Conservation (phyloP, 345 rosid genomes). For the Hevea brasiliensis region DNA sequence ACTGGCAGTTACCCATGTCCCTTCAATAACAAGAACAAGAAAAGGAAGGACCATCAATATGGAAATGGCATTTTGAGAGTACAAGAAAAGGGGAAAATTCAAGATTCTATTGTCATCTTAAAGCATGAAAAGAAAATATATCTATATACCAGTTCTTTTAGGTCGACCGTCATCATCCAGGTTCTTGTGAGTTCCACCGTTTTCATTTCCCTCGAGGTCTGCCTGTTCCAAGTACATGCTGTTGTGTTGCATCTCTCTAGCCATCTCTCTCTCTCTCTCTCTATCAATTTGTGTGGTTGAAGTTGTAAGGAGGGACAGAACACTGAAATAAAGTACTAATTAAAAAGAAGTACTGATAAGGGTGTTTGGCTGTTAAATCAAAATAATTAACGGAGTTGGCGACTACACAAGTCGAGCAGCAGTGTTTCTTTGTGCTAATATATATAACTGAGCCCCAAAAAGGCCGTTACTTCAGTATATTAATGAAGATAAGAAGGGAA, state of each 20-base stretch:
- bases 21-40: constrained; percentile 27
- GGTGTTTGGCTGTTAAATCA: neutral
- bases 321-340: neutral
- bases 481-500: too few relatives aligned
- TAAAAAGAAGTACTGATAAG: neutral
- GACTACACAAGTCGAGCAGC: neutral
- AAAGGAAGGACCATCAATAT: too few relatives aligned
- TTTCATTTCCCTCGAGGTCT: constrained; percentile 32
- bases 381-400: neutral
- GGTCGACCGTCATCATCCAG: constrained; percentile 71
- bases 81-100: neutral
- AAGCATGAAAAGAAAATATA: too few relatives aligned
- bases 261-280: constrained; percentile 21
- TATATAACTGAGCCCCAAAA: too few relatives aligned
- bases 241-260: constrained; percentile 33
- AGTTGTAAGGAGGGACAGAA: neutral
- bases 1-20: constrained; percentile 78
- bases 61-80: too few relatives aligned
- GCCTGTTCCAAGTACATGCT: constrained; percentile 41
- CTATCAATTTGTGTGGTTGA: neutral
- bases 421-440: neutral
- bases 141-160: constrained; percentile 56
- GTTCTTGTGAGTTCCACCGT: constrained; percentile 37
- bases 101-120: neutral
- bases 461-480: too few relatives aligned